Evolutionary conservation across 768 basidiomycete genomes (phyloP).

Genomic region (Auriculariales sp.): DNA sequence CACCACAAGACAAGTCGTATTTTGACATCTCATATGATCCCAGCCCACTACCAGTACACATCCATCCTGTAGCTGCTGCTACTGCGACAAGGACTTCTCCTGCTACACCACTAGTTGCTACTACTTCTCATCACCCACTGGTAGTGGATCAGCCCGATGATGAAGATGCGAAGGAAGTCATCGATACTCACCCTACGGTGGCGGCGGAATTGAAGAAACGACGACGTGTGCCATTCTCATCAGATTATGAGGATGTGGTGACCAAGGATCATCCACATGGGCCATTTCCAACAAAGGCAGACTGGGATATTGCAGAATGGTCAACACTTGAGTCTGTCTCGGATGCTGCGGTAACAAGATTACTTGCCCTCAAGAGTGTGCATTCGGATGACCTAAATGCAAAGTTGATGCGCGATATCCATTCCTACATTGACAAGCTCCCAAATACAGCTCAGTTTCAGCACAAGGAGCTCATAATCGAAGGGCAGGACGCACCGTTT

Average conservation of each 20-base stretch:
- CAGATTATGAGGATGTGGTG: not conserved
- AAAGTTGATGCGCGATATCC: not conserved
- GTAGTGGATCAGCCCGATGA: not conserved
- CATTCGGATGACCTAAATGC: not conserved
- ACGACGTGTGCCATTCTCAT: no score
- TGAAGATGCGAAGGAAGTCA: not conserved
- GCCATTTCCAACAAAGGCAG: not conserved
- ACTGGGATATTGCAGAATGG: not conserved
- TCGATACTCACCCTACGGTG: not conserved
- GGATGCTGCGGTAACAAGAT: not conserved
- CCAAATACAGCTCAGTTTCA: not conserved
- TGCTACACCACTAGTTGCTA: not conserved
- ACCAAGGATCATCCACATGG: not conserved
- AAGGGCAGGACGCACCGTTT: slow-evolving; percentile 9
- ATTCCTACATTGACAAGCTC: not conserved
- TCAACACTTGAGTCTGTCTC: not conserved
- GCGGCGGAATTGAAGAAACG: not conserved
- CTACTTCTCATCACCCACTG: not conserved
- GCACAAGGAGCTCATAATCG: not conserved
- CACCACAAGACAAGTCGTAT: no score
- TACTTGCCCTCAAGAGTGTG: not conserved
- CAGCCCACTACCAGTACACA: no score
- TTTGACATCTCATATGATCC: no score
- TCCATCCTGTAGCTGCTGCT: no score
- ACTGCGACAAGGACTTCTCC: no score